Base-by-base conservation (phyloP, 371 early-diverging fungal species). In the Mycotypha africana region DNA sequence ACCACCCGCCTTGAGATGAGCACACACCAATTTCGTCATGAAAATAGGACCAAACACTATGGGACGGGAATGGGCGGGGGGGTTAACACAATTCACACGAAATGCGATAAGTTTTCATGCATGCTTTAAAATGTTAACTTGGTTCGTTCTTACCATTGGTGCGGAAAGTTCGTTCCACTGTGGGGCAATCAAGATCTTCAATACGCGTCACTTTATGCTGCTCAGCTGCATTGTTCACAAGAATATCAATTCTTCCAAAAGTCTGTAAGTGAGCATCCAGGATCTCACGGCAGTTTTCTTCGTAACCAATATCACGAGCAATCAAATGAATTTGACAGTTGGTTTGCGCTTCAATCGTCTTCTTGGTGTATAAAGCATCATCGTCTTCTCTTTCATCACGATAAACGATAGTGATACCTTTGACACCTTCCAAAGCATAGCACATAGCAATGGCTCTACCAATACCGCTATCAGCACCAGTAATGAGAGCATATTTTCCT, bases 181-280 rank as follows among this genome's bases (percentile, higher is more conserved):
- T 63, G 16, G 51, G 56, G 16, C 57, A 58, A 16, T 55, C 59
- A 14, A 74, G 45, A 23, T 70, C 69, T 37, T 70, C 69, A 3
- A 65, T 58, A 25, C 50, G 58, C 16, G 51, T 37, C 0, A 67
- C 67, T 53, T 68, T 70, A 52, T 68, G 68, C 38, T 80, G 78
- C 38, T 77, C 79, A 17, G 80, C 77, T 36, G 84, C 82, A 45
- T 82, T 83, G 53, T 82, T 83, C 37, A 83, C 77, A 12, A 82
- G 52, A 38, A 78, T 70, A 49, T 82, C 79, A 47, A 83, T 55
- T 14, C 63, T 60, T 23, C 77, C 79, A 70, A 74, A 78, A 9
- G 47, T 37, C 1, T 53, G 47, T 38, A 74, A 36, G 32, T 70
- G 71, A 23, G 63, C 30, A 34, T 74, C 57, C 7, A 74, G 37